These are phyloP conservation scores for Nakataea oryzae DNA, from an alignment of 2,329 filamentous ascomycete species.

Conservation along the genomic window DNA sequence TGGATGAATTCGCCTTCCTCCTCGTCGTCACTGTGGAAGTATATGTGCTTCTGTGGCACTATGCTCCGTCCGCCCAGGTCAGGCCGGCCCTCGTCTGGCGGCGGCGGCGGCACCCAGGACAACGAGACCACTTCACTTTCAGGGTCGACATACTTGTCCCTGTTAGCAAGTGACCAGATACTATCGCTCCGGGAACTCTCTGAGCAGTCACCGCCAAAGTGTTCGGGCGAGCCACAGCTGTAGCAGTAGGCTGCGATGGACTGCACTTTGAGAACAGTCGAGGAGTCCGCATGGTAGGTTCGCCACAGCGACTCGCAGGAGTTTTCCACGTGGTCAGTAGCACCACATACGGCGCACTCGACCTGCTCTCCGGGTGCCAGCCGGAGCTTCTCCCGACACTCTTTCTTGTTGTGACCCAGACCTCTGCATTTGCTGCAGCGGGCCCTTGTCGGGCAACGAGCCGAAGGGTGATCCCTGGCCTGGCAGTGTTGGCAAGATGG, in stretches of 20 bases:
- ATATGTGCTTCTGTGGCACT: slow-evolving; percentile 25
- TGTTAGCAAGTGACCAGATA: slow-evolving; percentile 43
- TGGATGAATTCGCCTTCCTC: slow-evolving; percentile 1
- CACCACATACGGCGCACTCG: slow-evolving; percentile 51
- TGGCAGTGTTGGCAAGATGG: slow-evolving; percentile 37
- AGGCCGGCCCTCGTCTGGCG: slow-evolving; percentile 5
- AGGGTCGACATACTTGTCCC: slow-evolving; percentile 37
- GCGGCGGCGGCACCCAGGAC: slow-evolving; percentile 10
- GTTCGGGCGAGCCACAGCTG: slow-evolving; percentile 39
- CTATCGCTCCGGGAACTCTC: slow-evolving; percentile 19
- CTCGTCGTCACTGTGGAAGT: slow-evolving; percentile 22
- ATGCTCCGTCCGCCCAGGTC: slow-evolving; percentile 17
- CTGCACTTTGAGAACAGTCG: slow-evolving; percentile 34
- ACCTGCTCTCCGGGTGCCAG: slow-evolving; percentile 33
- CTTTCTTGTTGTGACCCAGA: slow-evolving; percentile 41
- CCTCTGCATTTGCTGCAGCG: slow-evolving; percentile 52
- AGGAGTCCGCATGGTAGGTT: slow-evolving; percentile 33
- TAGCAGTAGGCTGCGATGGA: slow-evolving; percentile 44
- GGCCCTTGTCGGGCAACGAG: slow-evolving; percentile 36
- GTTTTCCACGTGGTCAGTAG: slow-evolving; percentile 44
- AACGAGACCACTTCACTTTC: slow-evolving; percentile 28
- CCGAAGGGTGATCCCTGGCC: slow-evolving; percentile 32
- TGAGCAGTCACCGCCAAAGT: slow-evolving; percentile 48
- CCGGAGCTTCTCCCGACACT: slow-evolving; percentile 46
- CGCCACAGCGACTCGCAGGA: slow-evolving; percentile 52